Base-by-base conservation (phyloP, 768 basidiomycete genomes). In the Serpula lacrymans region DNA sequence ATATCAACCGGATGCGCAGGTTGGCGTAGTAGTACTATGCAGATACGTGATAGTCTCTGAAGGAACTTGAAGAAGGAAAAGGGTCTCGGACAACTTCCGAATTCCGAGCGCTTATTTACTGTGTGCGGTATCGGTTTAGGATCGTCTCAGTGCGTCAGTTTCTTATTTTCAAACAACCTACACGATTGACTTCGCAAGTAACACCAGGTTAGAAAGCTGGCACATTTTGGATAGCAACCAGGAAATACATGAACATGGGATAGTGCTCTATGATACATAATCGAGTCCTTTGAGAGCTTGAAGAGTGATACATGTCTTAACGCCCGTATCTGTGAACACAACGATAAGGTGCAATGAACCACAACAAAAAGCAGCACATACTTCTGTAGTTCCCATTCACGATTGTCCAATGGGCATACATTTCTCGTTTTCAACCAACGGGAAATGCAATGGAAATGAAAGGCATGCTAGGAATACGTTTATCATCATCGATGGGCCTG, bases 391-490 rank as follows among this genome's bases (percentile, higher is more conserved):
- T 96, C 92, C 92, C 92, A 96, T 61, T 96, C 92, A 55, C 93
- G 79, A 65, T 96, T 96, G 64, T 95, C 93, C 45, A 95, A 64
- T 4, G 92, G 92, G 62, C 92, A 95, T 22, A 94, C 92, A 54
- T 95, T 93, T 50, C 92, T 76, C 16, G 96, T 98, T 76, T 98
- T 99, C 47, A 99, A 75, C 96, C 96, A 99, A 32, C 96, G 82
- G 7, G 94, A 95, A 62, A 99, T 99, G 65, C 95, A 99, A 63
- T 98, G 95, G 70, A 98, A 99, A 69, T 99, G 95, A 76, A 99
- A 99, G 4, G 95, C 95, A 60, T 99, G 95, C 93, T 94, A 49
- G 6, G 24, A 25, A 18, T n/a, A 10, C 40, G 22, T 34, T 39
- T 34, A 33, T 24, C 12, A 39, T n/a, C 20, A 51, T 24, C 41